Conservation (phyloP, 331 rosid genomes). For the Malus hybrid region DNA sequence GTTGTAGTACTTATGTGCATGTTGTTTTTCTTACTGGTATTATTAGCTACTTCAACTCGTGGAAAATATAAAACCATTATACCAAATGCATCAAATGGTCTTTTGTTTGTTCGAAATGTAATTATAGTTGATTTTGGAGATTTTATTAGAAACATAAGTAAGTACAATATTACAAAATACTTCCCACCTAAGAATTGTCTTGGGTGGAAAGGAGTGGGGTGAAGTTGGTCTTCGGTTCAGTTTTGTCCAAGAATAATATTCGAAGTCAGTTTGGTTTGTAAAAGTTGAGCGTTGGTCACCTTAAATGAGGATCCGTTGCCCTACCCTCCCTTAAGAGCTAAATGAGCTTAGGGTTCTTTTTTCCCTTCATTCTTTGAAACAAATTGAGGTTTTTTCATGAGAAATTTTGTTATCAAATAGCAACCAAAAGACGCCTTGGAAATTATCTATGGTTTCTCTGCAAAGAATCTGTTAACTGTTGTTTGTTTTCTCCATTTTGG, state of each 20-base stretch:
- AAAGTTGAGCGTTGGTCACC: background rate
- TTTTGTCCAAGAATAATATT: background rate
- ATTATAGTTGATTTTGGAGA: background rate
- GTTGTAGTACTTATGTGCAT: background rate
- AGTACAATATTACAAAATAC: too few species aligned
- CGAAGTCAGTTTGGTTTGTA: background rate
- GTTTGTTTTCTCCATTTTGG: constrained; percentile 1
- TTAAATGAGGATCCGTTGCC: background rate
- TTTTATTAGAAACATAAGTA: background rate
- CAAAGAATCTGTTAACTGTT: background rate
- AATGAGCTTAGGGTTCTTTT: background rate
- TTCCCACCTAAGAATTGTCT: background rate
- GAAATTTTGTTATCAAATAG: background rate
- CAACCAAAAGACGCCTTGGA: background rate
- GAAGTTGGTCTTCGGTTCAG: background rate
- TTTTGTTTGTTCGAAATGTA: background rate
- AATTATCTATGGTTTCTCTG: background rate
- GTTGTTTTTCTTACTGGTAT: background rate
- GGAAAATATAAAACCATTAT: background rate
- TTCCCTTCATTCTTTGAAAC: background rate
- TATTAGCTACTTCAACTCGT: background rate
- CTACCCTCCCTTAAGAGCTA: background rate
- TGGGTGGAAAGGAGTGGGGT: background rate
- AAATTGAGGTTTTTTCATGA: background rate
- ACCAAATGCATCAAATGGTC: background rate